Base-by-base conservation (phyloP, 2,329 filamentous ascomycete species). In the Calonectria hawksworthii region DNA sequence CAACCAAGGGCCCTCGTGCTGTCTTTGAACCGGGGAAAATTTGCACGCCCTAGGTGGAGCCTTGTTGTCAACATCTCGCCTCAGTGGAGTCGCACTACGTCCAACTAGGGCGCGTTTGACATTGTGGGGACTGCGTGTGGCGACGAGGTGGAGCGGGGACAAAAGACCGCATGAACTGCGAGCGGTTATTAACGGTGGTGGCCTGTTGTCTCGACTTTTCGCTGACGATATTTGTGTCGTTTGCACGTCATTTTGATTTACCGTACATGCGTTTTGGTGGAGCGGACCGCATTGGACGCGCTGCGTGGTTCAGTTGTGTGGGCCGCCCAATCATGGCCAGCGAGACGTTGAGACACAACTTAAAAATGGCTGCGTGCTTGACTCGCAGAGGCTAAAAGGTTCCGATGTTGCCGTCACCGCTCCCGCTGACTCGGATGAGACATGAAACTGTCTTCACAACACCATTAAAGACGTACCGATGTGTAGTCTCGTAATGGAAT, bases 1-100 rank as follows among this genome's bases (percentile, higher is more conserved):
- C 23, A 16, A 23, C 14, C 36, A 18, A 26, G 13, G 4, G 1
- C 23, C 30, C 23, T 30, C 56, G 18, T 38, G 41, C 34, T 41
- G 38, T 41, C 56, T 63, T 41, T 41, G 34, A 38, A 18, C 7
- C 23, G 13, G 23, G 56, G 11, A 63, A 63, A 63, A 63, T 63
- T 41, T 63, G 56, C 56, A 63, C 23, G 56, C 56, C 56, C 56
- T 63, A 63, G 56, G 56, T 63, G 56, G 56, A 63, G 56, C 56
- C 56, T n/a, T 21, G 8, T 63, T 23, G n/a, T 41, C 21, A 34
- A 63, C 56, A 41, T 63, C 13, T 23, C 26, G 34, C 34, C 16
- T 18, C n/a, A 26, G 23, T 56, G 52, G 52, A 30, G 28, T 23
- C 44, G 21, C 16, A 54, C 51, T 13, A 38, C 9, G n/a, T n/a